Conservation (phyloP, 2,329 filamentous ascomycete genomes). For the Corniculantispora saksenae region DNA sequence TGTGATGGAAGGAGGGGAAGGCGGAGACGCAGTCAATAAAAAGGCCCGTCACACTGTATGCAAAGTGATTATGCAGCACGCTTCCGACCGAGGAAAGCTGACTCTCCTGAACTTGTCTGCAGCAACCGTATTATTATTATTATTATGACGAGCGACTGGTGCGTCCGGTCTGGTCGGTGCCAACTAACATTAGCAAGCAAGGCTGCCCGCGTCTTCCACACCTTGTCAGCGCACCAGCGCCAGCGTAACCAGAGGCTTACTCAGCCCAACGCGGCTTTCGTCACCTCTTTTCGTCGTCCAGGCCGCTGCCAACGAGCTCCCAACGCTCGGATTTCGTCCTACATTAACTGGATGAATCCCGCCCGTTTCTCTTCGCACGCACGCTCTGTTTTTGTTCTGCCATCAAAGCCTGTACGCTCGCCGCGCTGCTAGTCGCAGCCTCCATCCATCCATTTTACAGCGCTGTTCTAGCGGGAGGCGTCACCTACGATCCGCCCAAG, state of each 20-base stretch:
- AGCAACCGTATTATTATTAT: not conserved
- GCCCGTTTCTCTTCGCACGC: slow-evolving; percentile 16
- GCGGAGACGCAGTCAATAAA: not conserved
- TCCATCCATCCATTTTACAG: not conserved
- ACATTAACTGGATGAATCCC: slow-evolving; percentile 21
- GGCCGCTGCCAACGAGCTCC: not conserved
- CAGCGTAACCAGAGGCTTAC: slow-evolving; percentile 7
- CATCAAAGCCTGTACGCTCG: slow-evolving; percentile 7
- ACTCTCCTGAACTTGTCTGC: not conserved
- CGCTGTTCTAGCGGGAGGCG: not conserved
- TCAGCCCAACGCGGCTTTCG: slow-evolving; percentile 17
- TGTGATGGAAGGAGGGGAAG: not conserved
- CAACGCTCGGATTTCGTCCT: slow-evolving; percentile 18
- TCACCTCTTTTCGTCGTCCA: not conserved
- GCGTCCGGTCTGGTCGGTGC: not conserved
- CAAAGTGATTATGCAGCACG: slow-evolving; percentile 7
- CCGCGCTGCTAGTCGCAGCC: not conserved
- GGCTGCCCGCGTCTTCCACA: not conserved
- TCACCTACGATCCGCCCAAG: not conserved
- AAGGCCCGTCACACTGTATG: not conserved
- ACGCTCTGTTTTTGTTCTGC: slow-evolving; percentile 14
- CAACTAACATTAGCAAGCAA: not conserved
- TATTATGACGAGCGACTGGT: not conserved
- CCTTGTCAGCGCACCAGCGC: not conserved
- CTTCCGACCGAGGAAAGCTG: not conserved